These are phyloP conservation scores for Fusarium sulawesiense DNA, from an alignment of 2,329 filamentous ascomycete genomes.

Conservation along the genomic window DNA sequence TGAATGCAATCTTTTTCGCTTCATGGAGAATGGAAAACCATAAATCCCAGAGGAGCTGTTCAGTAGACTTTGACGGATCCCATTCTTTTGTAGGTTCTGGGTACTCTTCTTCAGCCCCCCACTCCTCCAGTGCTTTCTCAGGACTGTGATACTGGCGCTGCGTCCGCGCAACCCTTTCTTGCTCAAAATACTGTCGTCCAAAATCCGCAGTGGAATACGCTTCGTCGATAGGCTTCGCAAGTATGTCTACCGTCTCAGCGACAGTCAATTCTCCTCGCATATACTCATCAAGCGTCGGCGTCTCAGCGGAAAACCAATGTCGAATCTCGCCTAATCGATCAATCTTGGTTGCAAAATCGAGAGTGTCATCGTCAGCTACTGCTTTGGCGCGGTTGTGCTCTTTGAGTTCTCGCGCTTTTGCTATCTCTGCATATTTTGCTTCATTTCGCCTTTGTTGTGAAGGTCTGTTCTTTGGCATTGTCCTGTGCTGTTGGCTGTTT, in stretches of 20 bases:
- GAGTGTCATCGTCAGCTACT: not conserved
- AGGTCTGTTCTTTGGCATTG: constrained; percentile 15
- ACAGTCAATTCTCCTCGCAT: not conserved
- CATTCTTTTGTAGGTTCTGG: not conserved
- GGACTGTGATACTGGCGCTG: constrained; percentile 7
- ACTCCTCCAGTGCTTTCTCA: not conserved
- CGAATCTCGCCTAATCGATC: not conserved
- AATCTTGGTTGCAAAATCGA: constrained; percentile 3
- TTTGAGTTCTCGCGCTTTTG: fast-evolving
- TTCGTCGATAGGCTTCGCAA: not conserved
- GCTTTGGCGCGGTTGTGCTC: not conserved
- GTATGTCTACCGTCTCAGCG: fast-evolving
- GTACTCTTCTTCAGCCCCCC: constrained; percentile 2
- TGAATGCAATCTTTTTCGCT: not conserved
- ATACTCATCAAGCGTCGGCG: not conserved
- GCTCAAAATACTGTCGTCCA: not conserved
- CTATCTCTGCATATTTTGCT: not conserved
- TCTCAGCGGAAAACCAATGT: constrained; percentile 6
- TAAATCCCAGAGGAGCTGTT: not conserved
- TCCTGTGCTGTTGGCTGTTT: not conserved
- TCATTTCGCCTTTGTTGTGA: not conserved
- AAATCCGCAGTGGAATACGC: constrained; percentile 8
- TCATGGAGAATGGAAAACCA: constrained; percentile 1
- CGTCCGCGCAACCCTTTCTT: not conserved
- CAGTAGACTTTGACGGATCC: not conserved